Evolutionary conservation across 2,329 filamentous ascomycete genomes (phyloP).

Genomic region (Orbilia javanica): DNA sequence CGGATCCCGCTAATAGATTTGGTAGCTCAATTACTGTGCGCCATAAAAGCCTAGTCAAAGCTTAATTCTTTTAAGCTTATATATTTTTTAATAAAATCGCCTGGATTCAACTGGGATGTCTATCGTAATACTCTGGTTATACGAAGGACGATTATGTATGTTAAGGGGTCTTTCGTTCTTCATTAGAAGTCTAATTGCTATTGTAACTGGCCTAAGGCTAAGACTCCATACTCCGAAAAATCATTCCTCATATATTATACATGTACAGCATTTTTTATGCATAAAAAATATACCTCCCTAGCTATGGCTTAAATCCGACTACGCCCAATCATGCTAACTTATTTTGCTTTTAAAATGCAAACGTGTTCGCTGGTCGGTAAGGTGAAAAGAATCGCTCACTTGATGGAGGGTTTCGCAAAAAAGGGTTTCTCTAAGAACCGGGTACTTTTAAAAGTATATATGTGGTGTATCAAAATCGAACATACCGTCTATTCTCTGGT

Average conservation of each 20-base stretch:
- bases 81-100: background rate
- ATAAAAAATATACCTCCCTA: slow-evolving; percentile 3
- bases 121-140: background rate
- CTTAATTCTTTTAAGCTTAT: background rate
- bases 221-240: slow-evolving; percentile 1
- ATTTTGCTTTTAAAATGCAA: slow-evolving; percentile 3
- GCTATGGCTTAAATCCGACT: background rate
- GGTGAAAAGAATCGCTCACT: background rate
- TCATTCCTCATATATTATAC: slow-evolving; percentile 3
- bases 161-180: background rate
- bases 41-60: background rate
- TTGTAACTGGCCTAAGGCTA: background rate
- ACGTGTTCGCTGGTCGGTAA: background rate
- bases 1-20: background rate
- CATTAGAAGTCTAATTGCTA: background rate
- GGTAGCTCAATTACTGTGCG: background rate
- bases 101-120: background rate
- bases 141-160: background rate
- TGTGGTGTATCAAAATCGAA: background rate
- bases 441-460: background rate
- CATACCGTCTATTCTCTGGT: background rate
- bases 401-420: background rate
- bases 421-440: background rate
- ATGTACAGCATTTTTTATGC: background rate
- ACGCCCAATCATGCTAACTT: background rate